phyloP scores from a whole-genome alignment of 78 protist species.

The Dictyostelium purpureum region DNA sequence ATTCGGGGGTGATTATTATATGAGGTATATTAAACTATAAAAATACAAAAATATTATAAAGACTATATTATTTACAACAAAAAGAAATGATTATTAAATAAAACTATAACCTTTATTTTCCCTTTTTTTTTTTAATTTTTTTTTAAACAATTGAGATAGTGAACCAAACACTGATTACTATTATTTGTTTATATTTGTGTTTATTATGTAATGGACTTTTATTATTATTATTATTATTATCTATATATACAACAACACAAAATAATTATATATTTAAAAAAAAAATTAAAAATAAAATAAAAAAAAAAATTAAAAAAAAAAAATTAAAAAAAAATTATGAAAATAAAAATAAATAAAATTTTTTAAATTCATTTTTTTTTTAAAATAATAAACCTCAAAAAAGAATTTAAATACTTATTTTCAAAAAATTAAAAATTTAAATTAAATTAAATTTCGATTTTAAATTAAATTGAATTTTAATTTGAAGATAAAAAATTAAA shows the following conservation, averaged over 20 bases:
- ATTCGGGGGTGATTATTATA: too few relatives aligned
- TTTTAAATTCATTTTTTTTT: not conserved
- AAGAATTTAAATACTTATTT: not conserved
- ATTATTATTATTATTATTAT: not conserved
- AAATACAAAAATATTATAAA: too few relatives aligned
- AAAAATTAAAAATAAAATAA: not conserved
- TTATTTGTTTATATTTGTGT: not conserved
- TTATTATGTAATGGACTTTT: not conserved
- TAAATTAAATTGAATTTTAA: too few relatives aligned
- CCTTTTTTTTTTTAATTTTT: too few relatives aligned
- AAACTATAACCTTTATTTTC: too few relatives aligned
- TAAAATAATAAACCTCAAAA: not conserved
- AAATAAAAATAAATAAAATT: not conserved
- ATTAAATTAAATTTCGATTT: too few relatives aligned
- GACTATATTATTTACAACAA: too few relatives aligned
- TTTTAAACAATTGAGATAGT: too few relatives aligned
- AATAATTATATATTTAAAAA: not conserved
- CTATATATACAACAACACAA: not conserved
- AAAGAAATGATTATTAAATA: too few relatives aligned
- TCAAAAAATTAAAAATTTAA: not conserved
- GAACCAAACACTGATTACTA: too few relatives aligned
- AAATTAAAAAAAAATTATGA: not conserved
- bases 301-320: not conserved
- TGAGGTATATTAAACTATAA: too few relatives aligned
- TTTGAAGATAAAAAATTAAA: conserved; percentile 10